phyloP scores from a whole-genome alignment of 305 asterid species.

The Euphrasia arctica region DNA sequence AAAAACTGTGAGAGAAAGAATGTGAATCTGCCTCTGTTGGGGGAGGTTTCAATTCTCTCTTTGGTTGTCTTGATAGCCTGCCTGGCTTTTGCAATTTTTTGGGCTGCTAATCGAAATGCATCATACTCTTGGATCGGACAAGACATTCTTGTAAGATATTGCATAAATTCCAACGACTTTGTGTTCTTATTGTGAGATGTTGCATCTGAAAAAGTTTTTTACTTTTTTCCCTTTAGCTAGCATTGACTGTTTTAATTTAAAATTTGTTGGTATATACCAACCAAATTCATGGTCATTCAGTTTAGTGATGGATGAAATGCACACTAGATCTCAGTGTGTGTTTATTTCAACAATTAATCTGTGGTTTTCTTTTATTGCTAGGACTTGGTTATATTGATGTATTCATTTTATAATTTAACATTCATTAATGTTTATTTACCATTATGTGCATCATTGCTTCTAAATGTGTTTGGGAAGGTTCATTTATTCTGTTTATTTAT shows the following conservation, averaged over 20 bases:
- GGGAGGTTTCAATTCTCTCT: conserved; percentile 75
- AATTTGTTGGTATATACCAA: conserved; percentile 17
- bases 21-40: conserved; percentile 66
- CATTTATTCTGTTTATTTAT: too few species aligned
- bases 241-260: conserved; percentile 21
- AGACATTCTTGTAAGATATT: conserved; percentile 85
- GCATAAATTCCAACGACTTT: conserved; percentile 1
- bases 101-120: conserved; percentile 88
- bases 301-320: conserved; percentile 19
- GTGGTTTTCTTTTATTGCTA: too few species aligned
- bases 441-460: too few species aligned
- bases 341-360: background rate
- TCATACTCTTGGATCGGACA: conserved; percentile 98
- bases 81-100: conserved; percentile 68
- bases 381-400: too few species aligned
- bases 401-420: too few species aligned
- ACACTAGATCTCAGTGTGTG: background rate
- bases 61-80: conserved; percentile 62
- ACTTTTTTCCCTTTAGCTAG: background rate
- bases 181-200: conserved; percentile 13
- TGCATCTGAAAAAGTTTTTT: conserved; percentile 15
- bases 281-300: conserved; percentile 12
- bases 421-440: too few species aligned
- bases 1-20: conserved; percentile 61
- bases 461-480: too few species aligned